phyloP scores from a whole-genome alignment of 139 green algal genomes.

The Chlorella sorokiniana region DNA sequence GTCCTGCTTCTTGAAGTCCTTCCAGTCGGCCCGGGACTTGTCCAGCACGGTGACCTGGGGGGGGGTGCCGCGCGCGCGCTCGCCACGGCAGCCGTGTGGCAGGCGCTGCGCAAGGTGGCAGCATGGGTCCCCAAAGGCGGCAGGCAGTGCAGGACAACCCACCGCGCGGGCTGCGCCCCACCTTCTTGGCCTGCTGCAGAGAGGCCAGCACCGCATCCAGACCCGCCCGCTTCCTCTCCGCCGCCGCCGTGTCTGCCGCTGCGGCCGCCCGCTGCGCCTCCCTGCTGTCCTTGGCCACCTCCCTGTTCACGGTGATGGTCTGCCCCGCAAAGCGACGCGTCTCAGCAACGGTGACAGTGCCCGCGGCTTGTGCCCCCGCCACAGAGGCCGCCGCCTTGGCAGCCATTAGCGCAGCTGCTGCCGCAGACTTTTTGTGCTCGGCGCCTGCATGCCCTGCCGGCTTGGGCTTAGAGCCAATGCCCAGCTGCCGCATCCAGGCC shows the following conservation, averaged over 20 bases:
- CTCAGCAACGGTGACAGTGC: constrained; percentile 46
- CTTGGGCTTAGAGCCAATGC: constrained; percentile 32
- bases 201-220: constrained; percentile 55
- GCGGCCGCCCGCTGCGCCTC: constrained; percentile 57
- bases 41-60: constrained; percentile 84
- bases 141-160: not conserved
- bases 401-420: constrained; percentile 34
- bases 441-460: constrained; percentile 1
- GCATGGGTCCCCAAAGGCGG: not conserved
- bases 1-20: constrained; percentile 72
- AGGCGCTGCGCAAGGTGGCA: not conserved
- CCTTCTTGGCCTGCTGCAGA: constrained; percentile 57
- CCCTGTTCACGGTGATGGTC: constrained; percentile 67
- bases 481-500: constrained; percentile 53
- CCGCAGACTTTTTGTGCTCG: constrained; percentile 4
- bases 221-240: constrained; percentile 37
- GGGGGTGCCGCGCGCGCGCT: not conserved
- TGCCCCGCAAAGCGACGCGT: constrained; percentile 82
- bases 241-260: constrained; percentile 6
- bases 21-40: constrained; percentile 89
- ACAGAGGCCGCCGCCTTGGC: constrained; percentile 35
- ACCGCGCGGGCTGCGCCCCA: not conserved
- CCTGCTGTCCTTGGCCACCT: constrained; percentile 64
- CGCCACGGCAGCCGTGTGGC: not conserved
- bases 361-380: constrained; percentile 13